A percentile compares a stretch with the other conserved stretches of the same genome.
These are phyloP conservation scores for Kluyveromyces dobzhanskii DNA, from an alignment of 805 yeast species.

Conservation along the genomic window DNA sequence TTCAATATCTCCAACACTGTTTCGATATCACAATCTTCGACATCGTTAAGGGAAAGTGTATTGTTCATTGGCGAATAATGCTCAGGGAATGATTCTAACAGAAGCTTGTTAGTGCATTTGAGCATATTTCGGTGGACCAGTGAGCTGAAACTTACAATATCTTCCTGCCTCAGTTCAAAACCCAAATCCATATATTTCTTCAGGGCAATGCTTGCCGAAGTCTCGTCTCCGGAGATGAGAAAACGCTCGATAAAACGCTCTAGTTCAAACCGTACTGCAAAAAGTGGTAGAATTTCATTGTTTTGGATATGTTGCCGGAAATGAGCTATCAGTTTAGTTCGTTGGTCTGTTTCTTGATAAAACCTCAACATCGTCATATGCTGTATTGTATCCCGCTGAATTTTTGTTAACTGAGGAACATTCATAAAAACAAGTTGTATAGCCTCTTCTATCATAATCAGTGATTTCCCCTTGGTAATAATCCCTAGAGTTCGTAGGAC, in stretches of 20 bases:
- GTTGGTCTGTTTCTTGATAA: constrained; percentile 18
- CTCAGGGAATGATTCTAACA: not conserved
- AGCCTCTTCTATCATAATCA: constrained; percentile 5
- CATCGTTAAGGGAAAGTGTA: constrained; percentile 2
- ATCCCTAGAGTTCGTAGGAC: constrained; percentile 2
- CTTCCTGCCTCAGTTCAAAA: not conserved
- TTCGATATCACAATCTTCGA: not conserved
- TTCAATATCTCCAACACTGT: constrained; percentile 1
- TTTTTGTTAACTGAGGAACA: not conserved
- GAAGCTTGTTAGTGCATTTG: not conserved
- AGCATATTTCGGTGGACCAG: constrained; percentile 6
- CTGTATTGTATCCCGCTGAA: constrained; percentile 3
- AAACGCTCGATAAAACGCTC: constrained; percentile 1
- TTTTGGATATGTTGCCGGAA: constrained; percentile 4
- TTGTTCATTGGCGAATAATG: constrained; percentile 1
- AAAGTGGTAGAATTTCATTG: not conserved
- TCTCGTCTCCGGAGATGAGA: not conserved
- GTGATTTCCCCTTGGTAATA: constrained; percentile 14
- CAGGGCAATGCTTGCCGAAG: not conserved
- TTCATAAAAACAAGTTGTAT: constrained; percentile 3
- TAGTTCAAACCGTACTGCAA: not conserved
- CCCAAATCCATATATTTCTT: not conserved
- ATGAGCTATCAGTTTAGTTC: constrained; percentile 10
- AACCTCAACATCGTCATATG: constrained; percentile 12
- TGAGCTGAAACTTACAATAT: constrained; percentile 2